phyloP scores from a whole-genome alignment of 2,329 filamentous ascomycete genomes.

The Colletotrichum spaethianum region DNA sequence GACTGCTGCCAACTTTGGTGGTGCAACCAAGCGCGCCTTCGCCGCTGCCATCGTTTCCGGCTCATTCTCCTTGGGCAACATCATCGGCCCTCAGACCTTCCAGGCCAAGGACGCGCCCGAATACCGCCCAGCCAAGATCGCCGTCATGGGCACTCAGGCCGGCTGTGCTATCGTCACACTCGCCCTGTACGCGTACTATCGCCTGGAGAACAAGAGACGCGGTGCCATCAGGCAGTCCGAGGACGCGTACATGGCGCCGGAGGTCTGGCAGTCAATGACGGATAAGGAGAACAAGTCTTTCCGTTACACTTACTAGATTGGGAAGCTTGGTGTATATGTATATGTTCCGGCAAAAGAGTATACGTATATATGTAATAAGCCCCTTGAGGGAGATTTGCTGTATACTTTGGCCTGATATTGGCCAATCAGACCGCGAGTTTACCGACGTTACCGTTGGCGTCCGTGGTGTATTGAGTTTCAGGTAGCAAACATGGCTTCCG shows the following conservation, averaged over 20 bases:
- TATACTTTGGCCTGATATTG: conserved; percentile 1
- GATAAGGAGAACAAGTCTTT: conserved; percentile 72
- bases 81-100: conserved; percentile 71
- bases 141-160: conserved; percentile 66
- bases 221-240: conserved; percentile 50
- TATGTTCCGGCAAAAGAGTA: not conserved
- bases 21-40: conserved; percentile 66
- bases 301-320: conserved; percentile 62
- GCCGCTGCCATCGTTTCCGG: conserved; percentile 64
- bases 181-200: conserved; percentile 64
- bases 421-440: conserved; percentile 4
- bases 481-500: not conserved
- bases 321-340: not conserved
- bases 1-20: conserved; percentile 66
- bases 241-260: conserved; percentile 56
- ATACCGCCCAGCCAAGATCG: conserved; percentile 68
- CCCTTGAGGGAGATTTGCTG: not conserved
- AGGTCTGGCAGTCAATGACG: conserved; percentile 65
- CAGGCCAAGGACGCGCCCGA: conserved; percentile 65
- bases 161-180: conserved; percentile 59
- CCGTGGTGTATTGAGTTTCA: conserved; percentile 15
- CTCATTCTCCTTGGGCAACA: conserved; percentile 67
- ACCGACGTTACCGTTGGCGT: conserved; percentile 1
- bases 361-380: conserved; percentile 2
- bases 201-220: conserved; percentile 61